Base-by-base conservation (phyloP, 352 stramenopile genomes). In the Pythium grandisporangium region DNA sequence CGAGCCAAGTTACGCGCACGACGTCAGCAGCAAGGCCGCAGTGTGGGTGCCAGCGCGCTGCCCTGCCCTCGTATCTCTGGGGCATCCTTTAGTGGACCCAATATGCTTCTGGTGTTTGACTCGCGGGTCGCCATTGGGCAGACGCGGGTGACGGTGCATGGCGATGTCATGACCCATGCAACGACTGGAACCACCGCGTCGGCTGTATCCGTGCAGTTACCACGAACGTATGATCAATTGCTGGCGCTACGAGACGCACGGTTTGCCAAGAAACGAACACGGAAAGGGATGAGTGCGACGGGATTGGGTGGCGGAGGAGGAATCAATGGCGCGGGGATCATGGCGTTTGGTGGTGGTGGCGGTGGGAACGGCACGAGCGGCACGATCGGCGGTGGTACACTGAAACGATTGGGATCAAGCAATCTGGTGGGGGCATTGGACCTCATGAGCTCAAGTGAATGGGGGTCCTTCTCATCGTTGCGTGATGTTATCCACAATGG, bases 21-120 rank as follows among this genome's bases (percentile, higher is more conserved):
- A n/a, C 27, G 27, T 32, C 8, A 32, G 27, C 10, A 32, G 27
- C 27, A 14, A 8, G 8, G n/a, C 7, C 1, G 30, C 14, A 30
- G 23, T 16, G 48, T 24, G 13, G 29, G 32, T 11, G 63, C 62
- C 14, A 63, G 52, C 32, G 62, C 52, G 29, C 52, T 89, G 22
- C 80, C 80, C 6, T 91, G 78, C 42, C 80, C 77, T 24, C 72
- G 80, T 1, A 78, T 93, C 35, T 91, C 71, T 3, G 77, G 80
- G 13, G 80, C 70, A 17, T 77, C 60, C 44, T 93, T 93, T 37
- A 91, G 80, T 41, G 80, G 80, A 0, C 80, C 80, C 21, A 93
- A 93, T 35, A 78, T 87, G 61, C 58, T 93, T 24, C 45, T 93
- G 8, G 63, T 91, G 24, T 93, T 93, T 38, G 80, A 93, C 42